Base-by-base conservation (phyloP, 495 filamentous ascomycete genomes). In the Amphirosellinia nigrospora region DNA sequence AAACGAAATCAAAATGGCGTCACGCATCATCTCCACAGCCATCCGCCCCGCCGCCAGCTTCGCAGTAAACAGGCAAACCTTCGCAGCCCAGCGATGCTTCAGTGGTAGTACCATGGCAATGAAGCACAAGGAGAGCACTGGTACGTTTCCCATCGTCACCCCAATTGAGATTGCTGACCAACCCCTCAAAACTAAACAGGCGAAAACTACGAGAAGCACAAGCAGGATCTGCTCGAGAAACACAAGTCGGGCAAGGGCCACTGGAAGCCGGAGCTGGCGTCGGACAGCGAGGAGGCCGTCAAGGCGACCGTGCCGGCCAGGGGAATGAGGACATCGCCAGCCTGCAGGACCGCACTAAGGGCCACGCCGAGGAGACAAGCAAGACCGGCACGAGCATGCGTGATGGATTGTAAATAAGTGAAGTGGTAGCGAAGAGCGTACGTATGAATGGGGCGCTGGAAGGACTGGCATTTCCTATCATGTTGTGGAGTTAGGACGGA, bases 261-360 rank as follows among this genome's bases (percentile, higher is more conserved):
- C 72, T 97, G 94, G 94, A 92, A 92, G 79, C 82, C 89, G 23
- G 90, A 92, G 76, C 80, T 97, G 65, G 92, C 92, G 6, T 92
- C 88, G 69, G 87, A 92, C 77, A 93, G 90, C 74, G 94, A 97
- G 85, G 89, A 90, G 71, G 89, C 89, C 74, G 89, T 97, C 71
- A 83, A 83, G 81, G 84, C 83, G 11, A 87, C 72, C 79, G 82
- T 0, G 66, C 64, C 56, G 74, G 72, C 45, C 50, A 43, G 55
- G 30, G 66, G 69, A 71, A 74, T 28, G 78, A 79, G 69, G 74
- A 78, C 53, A 72, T 85, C n/a, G 70, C 77, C 56, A 56, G 75
- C 61, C 72, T 87, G 78, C 84, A 87, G 79, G 82, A 86, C 70
- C 79, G 79, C 72, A 88, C 85, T n/a, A 85, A 84, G 75, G 58